A percentile compares a stretch with the other conserved stretches of the same genome.
phyloP scores from a whole-genome alignment of 805 yeast genomes.

The Candida chauliodis region DNA sequence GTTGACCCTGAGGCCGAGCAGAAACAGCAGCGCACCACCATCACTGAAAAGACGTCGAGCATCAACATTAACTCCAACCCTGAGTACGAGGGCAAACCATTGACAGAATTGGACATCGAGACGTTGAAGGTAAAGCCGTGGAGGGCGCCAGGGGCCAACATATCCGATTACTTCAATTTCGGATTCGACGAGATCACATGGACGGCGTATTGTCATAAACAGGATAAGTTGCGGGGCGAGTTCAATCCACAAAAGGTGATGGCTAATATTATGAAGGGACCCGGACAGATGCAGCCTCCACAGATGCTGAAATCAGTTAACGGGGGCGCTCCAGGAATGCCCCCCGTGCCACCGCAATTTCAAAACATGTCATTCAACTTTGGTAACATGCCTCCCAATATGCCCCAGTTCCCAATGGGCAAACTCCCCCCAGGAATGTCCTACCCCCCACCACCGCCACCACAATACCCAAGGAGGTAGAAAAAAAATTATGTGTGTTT shows the following conservation, averaged over 20 bases:
- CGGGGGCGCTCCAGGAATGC: conserved; percentile 6
- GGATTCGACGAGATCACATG: conserved; percentile 97
- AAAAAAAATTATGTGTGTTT: too few species aligned
- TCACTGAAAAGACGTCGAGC: conserved; percentile 32
- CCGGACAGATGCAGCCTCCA: conserved; percentile 15
- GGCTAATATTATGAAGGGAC: conserved; percentile 48
- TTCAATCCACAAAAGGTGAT: conserved; percentile 80
- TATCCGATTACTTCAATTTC: conserved; percentile 90
- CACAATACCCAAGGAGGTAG: conserved; percentile 5
- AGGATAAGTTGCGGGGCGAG: conserved; percentile 74
- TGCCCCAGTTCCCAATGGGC: conserved; percentile 9
- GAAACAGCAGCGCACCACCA: conserved; percentile 19
- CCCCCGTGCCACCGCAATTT: conserved; percentile 12
- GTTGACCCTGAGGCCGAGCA: conserved; percentile 17
- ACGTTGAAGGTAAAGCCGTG: conserved; percentile 93
- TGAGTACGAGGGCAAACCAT: conserved; percentile 72
- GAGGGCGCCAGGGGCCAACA: conserved; percentile 96
- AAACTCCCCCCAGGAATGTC: conserved; percentile 18
- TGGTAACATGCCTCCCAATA: conserved; percentile 3
- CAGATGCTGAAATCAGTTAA: conserved; percentile 3
- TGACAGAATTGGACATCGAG: conserved; percentile 76
- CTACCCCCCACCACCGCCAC: conserved; percentile 18
- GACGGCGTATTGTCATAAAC: conserved; percentile 88
- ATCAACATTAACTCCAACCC: conserved; percentile 71
- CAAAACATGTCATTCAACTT: conserved; percentile 7